A percentile compares a stretch with the other conserved stretches of the same genome.
Evolutionary conservation across 441 rosid genomes (phyloP).

Genomic region (Pelargonium fulgidum): DNA sequence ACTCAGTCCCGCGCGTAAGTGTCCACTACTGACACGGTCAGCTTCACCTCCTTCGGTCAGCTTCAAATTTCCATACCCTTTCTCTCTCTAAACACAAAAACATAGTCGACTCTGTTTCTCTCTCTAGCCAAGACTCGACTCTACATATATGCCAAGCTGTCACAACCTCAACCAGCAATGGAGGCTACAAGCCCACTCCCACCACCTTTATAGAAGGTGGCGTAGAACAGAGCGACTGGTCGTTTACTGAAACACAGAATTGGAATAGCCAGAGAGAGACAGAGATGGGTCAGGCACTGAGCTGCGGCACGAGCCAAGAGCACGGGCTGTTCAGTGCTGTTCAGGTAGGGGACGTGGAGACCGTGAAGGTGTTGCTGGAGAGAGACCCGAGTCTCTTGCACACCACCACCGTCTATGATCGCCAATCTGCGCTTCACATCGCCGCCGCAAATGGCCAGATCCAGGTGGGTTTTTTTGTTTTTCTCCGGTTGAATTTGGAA

Average conservation of each 20-base stretch:
- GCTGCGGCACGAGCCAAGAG: constrained; percentile 64
- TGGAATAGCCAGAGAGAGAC: neutral
- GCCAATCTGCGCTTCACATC: constrained; percentile 73
- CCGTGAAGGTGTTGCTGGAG: constrained; percentile 38
- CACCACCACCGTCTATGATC: constrained; percentile 59
- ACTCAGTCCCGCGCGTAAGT: too few relatives aligned
- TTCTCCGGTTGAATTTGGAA: constrained; percentile 12
- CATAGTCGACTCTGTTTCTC: too few relatives aligned
- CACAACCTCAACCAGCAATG: neutral
- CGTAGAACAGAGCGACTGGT: constrained; percentile 34
- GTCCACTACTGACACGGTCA: neutral
- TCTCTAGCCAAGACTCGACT: neutral
- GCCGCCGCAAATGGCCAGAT: constrained; percentile 96
- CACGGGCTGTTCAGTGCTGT: constrained; percentile 61
- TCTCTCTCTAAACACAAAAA: too few relatives aligned
- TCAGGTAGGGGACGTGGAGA: constrained; percentile 54
- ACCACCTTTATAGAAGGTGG: constrained; percentile 35
- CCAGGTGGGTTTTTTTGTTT: constrained; percentile 45
- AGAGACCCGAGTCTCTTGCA: constrained; percentile 46
- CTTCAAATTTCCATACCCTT: neutral
- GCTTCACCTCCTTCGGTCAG: neutral
- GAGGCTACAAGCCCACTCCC: constrained; percentile 14
- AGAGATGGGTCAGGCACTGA: constrained; percentile 82
- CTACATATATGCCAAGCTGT: constrained; percentile 20
- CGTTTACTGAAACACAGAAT: constrained; percentile 38